Conservation (phyloP, 257 asterid genomes). For the Solanum microdontum region DNA sequence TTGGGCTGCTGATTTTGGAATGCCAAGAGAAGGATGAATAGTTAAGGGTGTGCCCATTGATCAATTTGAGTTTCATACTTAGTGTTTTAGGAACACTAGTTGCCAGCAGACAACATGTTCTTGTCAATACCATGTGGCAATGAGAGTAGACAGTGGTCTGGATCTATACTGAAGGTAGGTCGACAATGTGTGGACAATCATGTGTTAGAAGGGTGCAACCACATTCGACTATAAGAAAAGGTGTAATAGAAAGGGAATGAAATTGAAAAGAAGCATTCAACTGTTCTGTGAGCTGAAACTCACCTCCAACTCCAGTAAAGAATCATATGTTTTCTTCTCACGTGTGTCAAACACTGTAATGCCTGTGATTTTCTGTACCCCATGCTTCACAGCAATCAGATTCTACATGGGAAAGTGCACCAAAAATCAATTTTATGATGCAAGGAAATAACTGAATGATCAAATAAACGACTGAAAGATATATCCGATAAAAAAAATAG, state of each 20-base stretch:
- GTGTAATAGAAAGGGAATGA: neutral
- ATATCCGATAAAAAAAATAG: neutral
- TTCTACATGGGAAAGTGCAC: slow-evolving; percentile 38
- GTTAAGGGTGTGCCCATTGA: neutral
- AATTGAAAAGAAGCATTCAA: neutral
- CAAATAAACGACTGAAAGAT: neutral
- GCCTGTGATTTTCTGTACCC: slow-evolving; percentile 87
- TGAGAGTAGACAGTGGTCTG: neutral
- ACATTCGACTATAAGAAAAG: neutral
- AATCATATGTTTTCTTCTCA: slow-evolving; percentile 76
- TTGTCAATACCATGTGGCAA: neutral
- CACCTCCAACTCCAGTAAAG: slow-evolving; percentile 80
- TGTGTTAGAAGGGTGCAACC: neutral
- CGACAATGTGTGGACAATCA: neutral
- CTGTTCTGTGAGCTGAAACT: slow-evolving; percentile 4
- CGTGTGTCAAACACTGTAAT: slow-evolving; percentile 67
- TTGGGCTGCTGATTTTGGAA: neutral
- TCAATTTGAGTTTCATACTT: neutral
- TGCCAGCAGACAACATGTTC: neutral
- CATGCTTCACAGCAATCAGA: slow-evolving; percentile 74
- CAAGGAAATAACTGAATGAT: neutral
- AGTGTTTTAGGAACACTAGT: neutral
- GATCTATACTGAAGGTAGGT: neutral
- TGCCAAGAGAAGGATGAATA: neutral
- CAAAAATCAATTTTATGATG: neutral